Evolutionary conservation across 768 basidiomycete species (phyloP), one percentile per base, ranked within the genome.

Genomic region (Exsudoporus frostii): DNA sequence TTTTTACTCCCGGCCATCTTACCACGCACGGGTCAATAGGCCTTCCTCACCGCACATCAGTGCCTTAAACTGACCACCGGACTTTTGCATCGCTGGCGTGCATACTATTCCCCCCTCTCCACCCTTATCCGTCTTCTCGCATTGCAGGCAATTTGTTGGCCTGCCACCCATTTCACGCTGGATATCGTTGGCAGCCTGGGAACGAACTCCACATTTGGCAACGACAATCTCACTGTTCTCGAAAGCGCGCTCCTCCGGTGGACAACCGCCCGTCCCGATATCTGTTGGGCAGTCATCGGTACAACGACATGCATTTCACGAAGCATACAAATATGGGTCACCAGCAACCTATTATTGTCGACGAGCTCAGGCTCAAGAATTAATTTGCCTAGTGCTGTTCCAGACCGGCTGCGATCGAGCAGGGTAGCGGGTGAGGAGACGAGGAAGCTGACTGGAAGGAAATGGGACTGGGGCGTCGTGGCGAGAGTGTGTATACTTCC

Each of bases 101-200:
- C 89, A 0, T 96, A 97, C 73, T 98, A 98, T 67, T 81, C 90
- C 0, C 86, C 92, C 0, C 75, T 91, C 25, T 82, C 95, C 5
- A 92, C 94, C 2, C 82, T 98, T 56, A 89, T 97, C 63, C 88
- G 96, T 15, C 84, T 98, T 5, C 79, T 98, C 50, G 95, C 92
- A 0, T 76, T 98, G 0, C 96, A 98, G 66, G 90, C 91, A 17
- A 94, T 98, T 54, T 98, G 95, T 72, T 98, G 94, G 94, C 92
- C 92, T 2, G 86, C 91, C 4, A 97, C 94, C 5, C 89, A 92
- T 59, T 70, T 92, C 36, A 95, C 92, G 1, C 82, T 96, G 30
- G 80, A 76, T 48, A 72, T 93, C 45, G 77, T 98, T 41, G 84
- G 86, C 29, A 60, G 55, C 20, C 53, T 70, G 2, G 68, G 70